These are phyloP conservation scores for Porogramme epimiltina DNA, from an alignment of 1,284 basidiomycete genomes.

Conservation along the genomic window DNA sequence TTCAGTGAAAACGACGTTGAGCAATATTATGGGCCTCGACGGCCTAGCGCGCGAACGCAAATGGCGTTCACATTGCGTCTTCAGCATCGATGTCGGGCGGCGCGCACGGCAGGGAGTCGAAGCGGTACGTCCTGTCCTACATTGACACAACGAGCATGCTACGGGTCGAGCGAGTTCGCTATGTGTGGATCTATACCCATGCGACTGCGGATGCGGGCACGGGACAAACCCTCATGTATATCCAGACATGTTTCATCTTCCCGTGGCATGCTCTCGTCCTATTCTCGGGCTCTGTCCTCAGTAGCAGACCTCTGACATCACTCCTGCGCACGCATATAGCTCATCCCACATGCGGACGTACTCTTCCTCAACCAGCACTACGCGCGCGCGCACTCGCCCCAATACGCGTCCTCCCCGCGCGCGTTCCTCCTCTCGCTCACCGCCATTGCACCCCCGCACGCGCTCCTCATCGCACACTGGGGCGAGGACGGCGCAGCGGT, in stretches of 20 bases:
- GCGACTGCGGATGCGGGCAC: no score
- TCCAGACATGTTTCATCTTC: no score
- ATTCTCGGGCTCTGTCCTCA: neutral
- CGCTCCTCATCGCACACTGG: conserved; percentile 78
- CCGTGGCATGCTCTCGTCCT: neutral
- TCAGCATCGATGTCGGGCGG: conserved; percentile 75
- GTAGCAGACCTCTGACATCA: neutral
- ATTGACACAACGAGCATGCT: no score
- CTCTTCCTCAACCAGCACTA: conserved; percentile 74
- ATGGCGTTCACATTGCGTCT: conserved; percentile 78
- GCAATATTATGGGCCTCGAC: conserved; percentile 74
- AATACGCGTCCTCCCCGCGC: conserved; percentile 64
- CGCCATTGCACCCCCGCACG: conserved; percentile 64
- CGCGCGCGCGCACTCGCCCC: conserved; percentile 56
- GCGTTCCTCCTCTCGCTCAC: conserved; percentile 74
- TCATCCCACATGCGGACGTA: conserved; percentile 78
- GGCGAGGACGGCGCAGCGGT: conserved; percentile 75
- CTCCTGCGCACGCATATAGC: conserved; percentile 38
- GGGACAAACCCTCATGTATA: no score
- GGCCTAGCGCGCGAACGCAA: conserved; percentile 77
- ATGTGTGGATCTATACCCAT: no score
- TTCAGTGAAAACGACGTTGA: conserved; percentile 72
- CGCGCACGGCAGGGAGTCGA: conserved; percentile 76
- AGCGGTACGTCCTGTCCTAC: conserved; percentile 63
- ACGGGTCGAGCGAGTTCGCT: no score